Evolutionary conservation across 306 rosid species (phyloP).

Genomic region (Trifolium pratense): DNA sequence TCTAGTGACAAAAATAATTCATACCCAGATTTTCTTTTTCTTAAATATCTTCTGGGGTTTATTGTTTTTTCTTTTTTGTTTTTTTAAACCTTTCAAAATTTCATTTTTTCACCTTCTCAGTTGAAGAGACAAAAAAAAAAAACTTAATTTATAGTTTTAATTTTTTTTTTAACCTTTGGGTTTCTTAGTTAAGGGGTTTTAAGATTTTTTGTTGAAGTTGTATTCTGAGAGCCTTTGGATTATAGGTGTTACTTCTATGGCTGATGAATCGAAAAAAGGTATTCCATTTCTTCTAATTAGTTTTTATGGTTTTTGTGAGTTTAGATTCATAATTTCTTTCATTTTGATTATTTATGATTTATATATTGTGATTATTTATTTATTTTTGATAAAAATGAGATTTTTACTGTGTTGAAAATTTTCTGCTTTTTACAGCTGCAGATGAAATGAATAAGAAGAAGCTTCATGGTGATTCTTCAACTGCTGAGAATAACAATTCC

Average conservation of each 20-base stretch:
- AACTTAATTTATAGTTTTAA: constrained; percentile 23
- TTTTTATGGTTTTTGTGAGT: constrained; percentile 25
- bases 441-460: constrained; percentile 55
- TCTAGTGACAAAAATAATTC: constrained; percentile 47
- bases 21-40: constrained; percentile 36
- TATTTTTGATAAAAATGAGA: background rate
- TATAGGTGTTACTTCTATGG: constrained; percentile 45
- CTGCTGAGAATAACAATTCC: constrained; percentile 45
- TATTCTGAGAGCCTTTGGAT: constrained; percentile 33
- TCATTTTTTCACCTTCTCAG: constrained; percentile 9
- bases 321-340: background rate
- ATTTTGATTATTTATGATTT: constrained; percentile 12
- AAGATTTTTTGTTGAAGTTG: constrained; percentile 37
- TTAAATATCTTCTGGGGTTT: constrained; percentile 45
- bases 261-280: constrained; percentile 52
- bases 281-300: constrained; percentile 1
- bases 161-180: background rate
- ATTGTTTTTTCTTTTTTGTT: background rate
- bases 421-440: constrained; percentile 45
- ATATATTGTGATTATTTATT: background rate
- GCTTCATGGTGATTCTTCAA: constrained; percentile 50
- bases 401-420: constrained; percentile 36
- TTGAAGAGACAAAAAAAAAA: constrained; percentile 7
- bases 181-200: constrained; percentile 31
- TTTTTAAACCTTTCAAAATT: background rate